A percentile compares a stretch with the other conserved stretches of the same genome.
Evolutionary conservation across 2,329 filamentous ascomycete species (phyloP).

Genomic region (Helotiales sp.): DNA sequence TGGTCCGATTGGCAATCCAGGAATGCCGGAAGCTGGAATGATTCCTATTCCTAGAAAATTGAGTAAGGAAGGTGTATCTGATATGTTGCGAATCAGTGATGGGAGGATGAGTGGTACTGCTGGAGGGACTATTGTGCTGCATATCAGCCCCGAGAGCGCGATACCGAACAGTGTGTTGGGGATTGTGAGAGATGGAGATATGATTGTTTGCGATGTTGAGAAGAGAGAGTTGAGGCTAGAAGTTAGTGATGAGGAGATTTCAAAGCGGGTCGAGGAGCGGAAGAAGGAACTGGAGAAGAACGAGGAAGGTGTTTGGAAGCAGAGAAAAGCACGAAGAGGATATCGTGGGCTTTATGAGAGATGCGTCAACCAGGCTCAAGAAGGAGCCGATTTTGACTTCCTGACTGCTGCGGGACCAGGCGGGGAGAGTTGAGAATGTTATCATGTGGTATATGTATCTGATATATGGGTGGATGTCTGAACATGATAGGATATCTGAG

Average conservation of each 20-base stretch:
- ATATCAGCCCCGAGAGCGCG: conserved; percentile 52
- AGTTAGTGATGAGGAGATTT: conserved; percentile 29
- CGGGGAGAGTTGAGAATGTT: neutral
- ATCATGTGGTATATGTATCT: neutral
- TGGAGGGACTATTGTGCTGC: conserved; percentile 53
- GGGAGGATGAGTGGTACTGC: conserved; percentile 56
- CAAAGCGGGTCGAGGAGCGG: conserved; percentile 19
- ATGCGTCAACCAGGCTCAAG: conserved; percentile 58
- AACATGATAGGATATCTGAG: neutral
- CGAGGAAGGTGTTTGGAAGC: conserved; percentile 34
- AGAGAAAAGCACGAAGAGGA: conserved; percentile 46
- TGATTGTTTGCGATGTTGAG: conserved; percentile 47
- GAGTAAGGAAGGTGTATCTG: conserved; percentile 44
- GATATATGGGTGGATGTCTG: neutral
- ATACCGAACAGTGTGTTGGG: conserved; percentile 48
- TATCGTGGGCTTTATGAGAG: conserved; percentile 61
- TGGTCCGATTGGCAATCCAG: conserved; percentile 50
- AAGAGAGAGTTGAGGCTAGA: conserved; percentile 41
- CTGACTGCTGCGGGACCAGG: conserved; percentile 46
- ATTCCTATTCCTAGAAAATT: conserved; percentile 52
- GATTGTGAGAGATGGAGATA: conserved; percentile 47
- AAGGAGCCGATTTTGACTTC: conserved; percentile 63
- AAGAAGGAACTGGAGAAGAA: conserved; percentile 22
- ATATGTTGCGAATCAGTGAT: conserved; percentile 55
- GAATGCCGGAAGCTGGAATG: conserved; percentile 53